Evolutionary conservation across 164 flowering plant species (phyloP).

Genomic region (Dillenia suffruticosa): DNA sequence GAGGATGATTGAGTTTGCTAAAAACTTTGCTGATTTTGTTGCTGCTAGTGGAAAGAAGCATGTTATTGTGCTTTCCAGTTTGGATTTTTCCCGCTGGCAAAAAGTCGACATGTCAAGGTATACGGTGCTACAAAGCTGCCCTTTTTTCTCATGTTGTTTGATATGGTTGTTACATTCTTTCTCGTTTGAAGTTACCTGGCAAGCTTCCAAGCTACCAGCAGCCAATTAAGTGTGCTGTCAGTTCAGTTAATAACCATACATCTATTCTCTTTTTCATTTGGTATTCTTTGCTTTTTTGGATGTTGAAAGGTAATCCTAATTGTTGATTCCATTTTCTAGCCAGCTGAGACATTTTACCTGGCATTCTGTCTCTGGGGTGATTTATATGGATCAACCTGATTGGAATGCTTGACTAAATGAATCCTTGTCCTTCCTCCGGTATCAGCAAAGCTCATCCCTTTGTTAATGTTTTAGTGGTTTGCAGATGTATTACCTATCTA

Average conservation of each 20-base stretch:
- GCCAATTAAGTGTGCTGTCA: no score
- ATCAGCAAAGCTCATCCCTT: not conserved
- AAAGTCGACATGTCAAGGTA: slow-evolving; percentile 76
- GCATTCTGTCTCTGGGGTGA: no score
- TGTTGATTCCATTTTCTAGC: no score
- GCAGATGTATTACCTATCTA: slow-evolving; percentile 80
- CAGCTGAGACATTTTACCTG: no score
- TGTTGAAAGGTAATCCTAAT: no score
- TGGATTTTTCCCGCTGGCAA: slow-evolving; percentile 76
- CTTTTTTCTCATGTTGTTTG: not conserved
- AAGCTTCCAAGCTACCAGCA: no score
- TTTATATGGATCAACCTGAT: no score
- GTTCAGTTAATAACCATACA: no score
- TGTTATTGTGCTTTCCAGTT: slow-evolving; percentile 77
- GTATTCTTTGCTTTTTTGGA: no score
- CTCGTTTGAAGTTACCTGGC: not conserved
- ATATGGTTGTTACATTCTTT: not conserved
- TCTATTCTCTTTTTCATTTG: no score
- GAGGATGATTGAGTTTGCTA: slow-evolving; percentile 74
- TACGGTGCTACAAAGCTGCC: not conserved
- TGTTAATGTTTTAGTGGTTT: slow-evolving; percentile 33
- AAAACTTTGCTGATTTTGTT: slow-evolving; percentile 77
- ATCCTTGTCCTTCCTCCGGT: not conserved
- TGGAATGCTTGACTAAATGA: not conserved
- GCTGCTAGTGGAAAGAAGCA: slow-evolving; percentile 73